phyloP scores from a whole-genome alignment of 176 grass and related monocot species.

The Rhynchospora tenuis region DNA sequence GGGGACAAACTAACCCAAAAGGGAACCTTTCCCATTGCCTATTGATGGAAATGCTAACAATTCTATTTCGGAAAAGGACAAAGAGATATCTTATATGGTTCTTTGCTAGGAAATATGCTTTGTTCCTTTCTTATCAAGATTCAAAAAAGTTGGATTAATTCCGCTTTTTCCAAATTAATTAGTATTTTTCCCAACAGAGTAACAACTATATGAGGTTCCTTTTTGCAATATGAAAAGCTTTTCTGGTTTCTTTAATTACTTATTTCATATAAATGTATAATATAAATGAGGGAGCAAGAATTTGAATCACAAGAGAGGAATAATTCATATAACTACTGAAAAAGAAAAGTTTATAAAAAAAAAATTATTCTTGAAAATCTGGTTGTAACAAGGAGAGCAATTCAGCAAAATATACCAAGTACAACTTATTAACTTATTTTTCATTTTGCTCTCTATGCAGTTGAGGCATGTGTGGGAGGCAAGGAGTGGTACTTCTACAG shows the following conservation, averaged over 20 bases:
- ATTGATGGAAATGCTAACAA: constrained; percentile 31
- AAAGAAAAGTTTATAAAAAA: background rate
- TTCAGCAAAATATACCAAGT: background rate
- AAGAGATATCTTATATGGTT: constrained; percentile 15
- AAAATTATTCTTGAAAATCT: background rate
- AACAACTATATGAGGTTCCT: constrained; percentile 5
- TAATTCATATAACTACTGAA: constrained; percentile 9
- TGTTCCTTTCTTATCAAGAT: constrained; percentile 3
- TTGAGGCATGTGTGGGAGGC: constrained; percentile 65
- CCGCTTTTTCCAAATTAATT: background rate
- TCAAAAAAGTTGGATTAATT: constrained; percentile 15
- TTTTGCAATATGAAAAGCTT: background rate
- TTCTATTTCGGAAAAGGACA: constrained; percentile 27
- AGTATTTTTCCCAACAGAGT: background rate
- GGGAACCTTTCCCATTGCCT: constrained; percentile 36
- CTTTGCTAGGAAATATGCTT: constrained; percentile 10
- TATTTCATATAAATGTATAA: background rate
- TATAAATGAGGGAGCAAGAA: background rate
- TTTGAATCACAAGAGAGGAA: constrained; percentile 2
- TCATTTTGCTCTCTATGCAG: constrained; percentile 23
- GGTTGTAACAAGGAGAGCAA: background rate
- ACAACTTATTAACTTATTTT: background rate
- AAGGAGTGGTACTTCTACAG: constrained; percentile 96
- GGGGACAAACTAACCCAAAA: constrained; percentile 53
- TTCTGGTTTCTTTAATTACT: background rate